phyloP scores from a whole-genome alignment of 768 basidiomycete species.

The Daedaleopsis sinensis region DNA sequence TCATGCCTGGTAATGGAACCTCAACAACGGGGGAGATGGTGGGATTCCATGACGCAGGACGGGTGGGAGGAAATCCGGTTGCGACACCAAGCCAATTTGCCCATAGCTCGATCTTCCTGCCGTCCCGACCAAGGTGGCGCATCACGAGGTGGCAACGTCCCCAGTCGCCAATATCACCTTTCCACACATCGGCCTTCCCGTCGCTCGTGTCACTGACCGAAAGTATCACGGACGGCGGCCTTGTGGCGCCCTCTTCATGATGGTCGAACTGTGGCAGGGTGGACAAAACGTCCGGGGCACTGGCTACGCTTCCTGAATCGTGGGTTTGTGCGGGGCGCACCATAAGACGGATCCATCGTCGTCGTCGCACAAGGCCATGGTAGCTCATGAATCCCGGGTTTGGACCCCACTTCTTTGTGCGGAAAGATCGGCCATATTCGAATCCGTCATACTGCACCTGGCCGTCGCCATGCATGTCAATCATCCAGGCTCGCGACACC shows the following conservation, averaged over 20 bases:
- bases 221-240: slow-evolving; percentile 29
- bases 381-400: slow-evolving; percentile 59
- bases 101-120: slow-evolving; percentile 79
- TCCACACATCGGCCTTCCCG: slow-evolving; percentile 46
- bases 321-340: slow-evolving; percentile 55
- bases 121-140: slow-evolving; percentile 60
- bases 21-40: slow-evolving; percentile 21
- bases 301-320: slow-evolving; percentile 3
- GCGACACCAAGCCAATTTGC: slow-evolving; percentile 60
- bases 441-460: slow-evolving; percentile 84
- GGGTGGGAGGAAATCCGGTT: background rate
- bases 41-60: slow-evolving; percentile 18
- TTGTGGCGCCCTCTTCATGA: slow-evolving; percentile 18
- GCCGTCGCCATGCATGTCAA: slow-evolving; percentile 84
- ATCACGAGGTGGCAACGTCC: slow-evolving; percentile 54
- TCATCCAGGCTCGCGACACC: slow-evolving; percentile 83
- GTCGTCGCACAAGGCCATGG: slow-evolving; percentile 75
- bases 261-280: slow-evolving; percentile 11
- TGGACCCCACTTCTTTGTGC: slow-evolving; percentile 65
- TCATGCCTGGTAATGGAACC: slow-evolving; percentile 42
- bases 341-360: slow-evolving; percentile 87
- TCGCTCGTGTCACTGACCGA: slow-evolving; percentile 28
- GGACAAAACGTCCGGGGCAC: background rate
- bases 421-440: slow-evolving; percentile 84
- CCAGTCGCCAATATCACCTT: slow-evolving; percentile 64